These are phyloP conservation scores for Oryza longistaminata DNA, from an alignment of 176 grass and related monocot species.

Conservation along the genomic window DNA sequence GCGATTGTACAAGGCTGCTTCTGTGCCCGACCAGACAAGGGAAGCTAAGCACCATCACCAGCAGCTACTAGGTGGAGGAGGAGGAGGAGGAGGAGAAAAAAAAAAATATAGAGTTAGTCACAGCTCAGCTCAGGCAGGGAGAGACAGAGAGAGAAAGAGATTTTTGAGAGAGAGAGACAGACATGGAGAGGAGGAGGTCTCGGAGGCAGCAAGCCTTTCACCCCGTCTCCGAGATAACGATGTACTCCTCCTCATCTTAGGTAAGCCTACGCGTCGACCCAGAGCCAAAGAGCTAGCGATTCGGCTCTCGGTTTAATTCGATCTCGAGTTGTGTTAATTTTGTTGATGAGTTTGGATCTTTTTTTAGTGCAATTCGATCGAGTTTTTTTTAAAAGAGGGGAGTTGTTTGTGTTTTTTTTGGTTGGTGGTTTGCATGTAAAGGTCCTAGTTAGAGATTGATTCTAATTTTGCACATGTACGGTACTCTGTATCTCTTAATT, in stretches of 20 bases:
- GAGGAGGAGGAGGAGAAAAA: not conserved
- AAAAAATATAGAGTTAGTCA: conserved; percentile 64
- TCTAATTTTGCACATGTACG: no score
- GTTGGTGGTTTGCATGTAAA: no score
- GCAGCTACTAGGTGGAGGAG: not conserved
- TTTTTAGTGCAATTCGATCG: conserved; percentile 25
- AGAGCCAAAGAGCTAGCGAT: conserved; percentile 3
- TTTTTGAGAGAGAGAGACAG: conserved; percentile 56
- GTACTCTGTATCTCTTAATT: no score
- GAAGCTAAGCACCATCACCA: not conserved
- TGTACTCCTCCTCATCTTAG: conserved; percentile 63
- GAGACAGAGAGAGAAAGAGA: conserved; percentile 44
- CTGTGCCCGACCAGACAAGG: conserved; percentile 51
- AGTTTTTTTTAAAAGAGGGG: not conserved
- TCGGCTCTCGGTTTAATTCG: not conserved
- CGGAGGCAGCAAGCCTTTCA: conserved; percentile 63
- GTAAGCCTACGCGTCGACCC: conserved; percentile 8
- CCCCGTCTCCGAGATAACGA: conserved; percentile 67
- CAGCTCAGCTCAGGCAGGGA: conserved; percentile 45
- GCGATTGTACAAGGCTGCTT: conserved; percentile 77
- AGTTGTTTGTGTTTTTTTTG: not conserved
- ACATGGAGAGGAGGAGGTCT: conserved; percentile 60
- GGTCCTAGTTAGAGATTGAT: no score
- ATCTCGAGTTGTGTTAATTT: not conserved
- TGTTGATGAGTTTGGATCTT: not conserved